phyloP scores from a whole-genome alignment of 257 asterid genomes.

The Plantago ovata region DNA sequence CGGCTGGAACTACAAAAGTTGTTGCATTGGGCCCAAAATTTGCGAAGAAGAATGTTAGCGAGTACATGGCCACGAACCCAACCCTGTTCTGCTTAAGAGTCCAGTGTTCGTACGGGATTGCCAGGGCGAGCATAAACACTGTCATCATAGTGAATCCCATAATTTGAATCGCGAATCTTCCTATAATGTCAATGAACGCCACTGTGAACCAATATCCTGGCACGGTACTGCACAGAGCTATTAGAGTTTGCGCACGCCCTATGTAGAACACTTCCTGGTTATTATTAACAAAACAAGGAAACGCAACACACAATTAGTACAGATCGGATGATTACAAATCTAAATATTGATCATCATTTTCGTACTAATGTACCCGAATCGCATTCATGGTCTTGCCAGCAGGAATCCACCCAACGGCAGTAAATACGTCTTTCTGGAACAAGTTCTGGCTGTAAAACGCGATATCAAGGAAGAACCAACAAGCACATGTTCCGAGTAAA shows the following conservation, averaged over 20 bases:
- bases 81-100: slow-evolving; percentile 37
- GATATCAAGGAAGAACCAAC: slow-evolving; percentile 68
- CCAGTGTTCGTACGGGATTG: slow-evolving; percentile 58
- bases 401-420: slow-evolving; percentile 65
- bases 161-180: slow-evolving; percentile 43
- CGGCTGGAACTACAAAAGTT: slow-evolving; percentile 62
- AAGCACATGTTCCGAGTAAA: slow-evolving; percentile 49
- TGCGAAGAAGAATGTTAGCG: slow-evolving; percentile 54
- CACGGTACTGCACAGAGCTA: slow-evolving; percentile 56
- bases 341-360: no score
- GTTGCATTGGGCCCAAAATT: slow-evolving; percentile 65
- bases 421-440: slow-evolving; percentile 61
- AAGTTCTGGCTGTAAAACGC: slow-evolving; percentile 54
- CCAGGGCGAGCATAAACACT: slow-evolving; percentile 48
- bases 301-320: no score
- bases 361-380: no score
- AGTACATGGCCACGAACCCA: slow-evolving; percentile 44
- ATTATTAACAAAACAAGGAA: no score
- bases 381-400: slow-evolving; percentile 48
- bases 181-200: slow-evolving; percentile 39
- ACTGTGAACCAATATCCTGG: slow-evolving; percentile 72
- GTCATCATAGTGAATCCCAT: slow-evolving; percentile 59
- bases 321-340: no score
- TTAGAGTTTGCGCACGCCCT: slow-evolving; percentile 56
- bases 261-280: slow-evolving; percentile 41